Conservation (phyloP, 257 asterid species). For the Buddleja alternifolia region DNA sequence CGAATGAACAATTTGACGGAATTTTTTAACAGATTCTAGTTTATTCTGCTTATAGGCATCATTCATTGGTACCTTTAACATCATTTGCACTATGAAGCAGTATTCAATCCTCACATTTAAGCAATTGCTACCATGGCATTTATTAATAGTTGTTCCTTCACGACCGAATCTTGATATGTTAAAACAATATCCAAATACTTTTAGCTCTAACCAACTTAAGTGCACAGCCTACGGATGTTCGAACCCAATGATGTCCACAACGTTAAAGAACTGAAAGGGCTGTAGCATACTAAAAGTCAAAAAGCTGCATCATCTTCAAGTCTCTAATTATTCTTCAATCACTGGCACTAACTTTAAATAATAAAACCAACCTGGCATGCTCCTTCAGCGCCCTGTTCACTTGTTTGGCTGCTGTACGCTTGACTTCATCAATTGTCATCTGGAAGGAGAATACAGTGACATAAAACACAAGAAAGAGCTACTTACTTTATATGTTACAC, state of each 20-base stretch:
- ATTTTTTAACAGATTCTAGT: neutral
- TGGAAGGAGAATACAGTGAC: constrained; percentile 35
- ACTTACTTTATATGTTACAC: too few species aligned
- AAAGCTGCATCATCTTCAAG: constrained; percentile 15
- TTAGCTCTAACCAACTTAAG: neutral
- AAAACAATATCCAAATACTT: neutral
- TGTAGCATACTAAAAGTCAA: constrained; percentile 24
- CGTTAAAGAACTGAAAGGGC: constrained; percentile 9
- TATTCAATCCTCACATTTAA: neutral
- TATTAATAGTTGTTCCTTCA: neutral
- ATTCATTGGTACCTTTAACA: neutral
- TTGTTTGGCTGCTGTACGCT: constrained; percentile 89
- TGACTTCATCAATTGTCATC: constrained; percentile 95
- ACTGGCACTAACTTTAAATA: constrained; percentile 15
- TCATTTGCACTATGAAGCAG: neutral
- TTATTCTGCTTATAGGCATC: neutral
- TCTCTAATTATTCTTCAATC: constrained; percentile 14
- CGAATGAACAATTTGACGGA: neutral
- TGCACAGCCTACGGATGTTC: constrained; percentile 14
- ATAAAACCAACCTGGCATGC: constrained; percentile 67
- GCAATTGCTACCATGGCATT: neutral
- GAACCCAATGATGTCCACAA: constrained; percentile 13
- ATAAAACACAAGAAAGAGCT: constrained; percentile 23
- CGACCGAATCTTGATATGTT: constrained; percentile 13
- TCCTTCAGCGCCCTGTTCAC: constrained; percentile 84